Conservation (phyloP, 2,329 filamentous ascomycete species). For the Cladosporium oxysporum region DNA sequence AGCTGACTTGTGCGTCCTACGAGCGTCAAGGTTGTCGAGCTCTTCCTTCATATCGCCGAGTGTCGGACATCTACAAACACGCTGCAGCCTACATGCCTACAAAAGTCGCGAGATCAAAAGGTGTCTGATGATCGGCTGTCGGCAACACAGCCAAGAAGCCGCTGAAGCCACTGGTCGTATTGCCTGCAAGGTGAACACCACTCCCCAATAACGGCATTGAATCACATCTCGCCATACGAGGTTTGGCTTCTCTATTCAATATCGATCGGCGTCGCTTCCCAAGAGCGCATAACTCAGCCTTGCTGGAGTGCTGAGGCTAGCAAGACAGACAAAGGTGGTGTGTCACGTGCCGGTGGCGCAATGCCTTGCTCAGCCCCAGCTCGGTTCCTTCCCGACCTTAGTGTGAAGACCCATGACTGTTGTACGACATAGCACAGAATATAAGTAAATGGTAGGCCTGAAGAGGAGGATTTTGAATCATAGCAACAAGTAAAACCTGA, state of each 20-base stretch:
- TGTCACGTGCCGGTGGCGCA: constrained; percentile 6
- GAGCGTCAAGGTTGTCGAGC: not conserved
- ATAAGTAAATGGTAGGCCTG: constrained; percentile 4
- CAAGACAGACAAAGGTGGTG: not conserved
- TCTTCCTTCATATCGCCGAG: not conserved
- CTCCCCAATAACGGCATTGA: not conserved
- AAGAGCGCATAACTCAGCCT: not conserved
- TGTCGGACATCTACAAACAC: not conserved
- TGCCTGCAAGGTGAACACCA: not conserved
- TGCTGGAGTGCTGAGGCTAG: not conserved
- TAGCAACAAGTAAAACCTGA: not conserved
- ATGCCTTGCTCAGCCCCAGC: constrained; percentile 4
- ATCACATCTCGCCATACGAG: not conserved
- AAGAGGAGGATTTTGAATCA: not conserved
- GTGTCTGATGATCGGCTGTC: not conserved
- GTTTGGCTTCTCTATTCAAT: not conserved
- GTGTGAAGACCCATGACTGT: not conserved
- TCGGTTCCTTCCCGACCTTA: constrained; percentile 10
- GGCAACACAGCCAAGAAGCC: constrained; percentile 4
- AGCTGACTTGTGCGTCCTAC: not conserved
- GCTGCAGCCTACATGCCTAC: not conserved
- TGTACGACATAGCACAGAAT: not conserved
- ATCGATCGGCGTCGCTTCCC: not conserved
- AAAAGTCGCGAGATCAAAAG: not conserved
- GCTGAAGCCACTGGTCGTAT: not conserved